These are phyloP conservation scores for Talaromyces sp. DNA, from an alignment of 2,329 filamentous ascomycete species.

Conservation along the genomic window DNA sequence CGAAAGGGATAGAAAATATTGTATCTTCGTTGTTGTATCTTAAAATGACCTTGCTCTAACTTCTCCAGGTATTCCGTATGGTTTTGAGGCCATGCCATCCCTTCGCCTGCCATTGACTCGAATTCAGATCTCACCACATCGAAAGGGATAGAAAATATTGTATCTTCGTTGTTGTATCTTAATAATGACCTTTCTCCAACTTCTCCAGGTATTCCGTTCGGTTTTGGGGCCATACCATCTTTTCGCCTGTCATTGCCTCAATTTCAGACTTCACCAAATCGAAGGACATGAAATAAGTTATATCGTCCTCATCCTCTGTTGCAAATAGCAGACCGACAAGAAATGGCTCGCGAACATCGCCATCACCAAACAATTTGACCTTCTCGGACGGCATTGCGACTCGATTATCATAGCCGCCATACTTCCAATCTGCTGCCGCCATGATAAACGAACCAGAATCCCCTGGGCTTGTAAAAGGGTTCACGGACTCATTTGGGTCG, in stretches of 20 bases:
- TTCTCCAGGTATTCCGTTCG: not conserved
- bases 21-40: too few species aligned
- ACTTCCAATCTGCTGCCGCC: not conserved
- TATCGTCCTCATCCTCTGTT: not conserved
- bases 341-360: not conserved
- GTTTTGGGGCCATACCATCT: conserved; percentile 8
- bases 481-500: not conserved
- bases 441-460: conserved; percentile 8
- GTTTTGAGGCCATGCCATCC: conserved; percentile 7
- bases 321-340: conserved; percentile 3
- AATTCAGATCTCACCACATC: conserved; percentile 5
- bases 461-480: not conserved
- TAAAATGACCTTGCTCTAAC: too few species aligned
- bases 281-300: conserved; percentile 6
- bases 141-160: not conserved
- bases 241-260: conserved; percentile 2
- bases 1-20: not conserved
- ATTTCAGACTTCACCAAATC: conserved; percentile 7
- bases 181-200: too few species aligned
- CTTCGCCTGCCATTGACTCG: conserved; percentile 1
- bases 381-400: too few species aligned
- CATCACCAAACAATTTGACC: too few species aligned
- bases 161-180: too few species aligned
- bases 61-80: too few species aligned
- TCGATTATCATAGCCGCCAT: conserved; percentile 1